Base-by-base conservation (phyloP, 352 stramenopile species). In the Halophytophthora batemanensis region DNA sequence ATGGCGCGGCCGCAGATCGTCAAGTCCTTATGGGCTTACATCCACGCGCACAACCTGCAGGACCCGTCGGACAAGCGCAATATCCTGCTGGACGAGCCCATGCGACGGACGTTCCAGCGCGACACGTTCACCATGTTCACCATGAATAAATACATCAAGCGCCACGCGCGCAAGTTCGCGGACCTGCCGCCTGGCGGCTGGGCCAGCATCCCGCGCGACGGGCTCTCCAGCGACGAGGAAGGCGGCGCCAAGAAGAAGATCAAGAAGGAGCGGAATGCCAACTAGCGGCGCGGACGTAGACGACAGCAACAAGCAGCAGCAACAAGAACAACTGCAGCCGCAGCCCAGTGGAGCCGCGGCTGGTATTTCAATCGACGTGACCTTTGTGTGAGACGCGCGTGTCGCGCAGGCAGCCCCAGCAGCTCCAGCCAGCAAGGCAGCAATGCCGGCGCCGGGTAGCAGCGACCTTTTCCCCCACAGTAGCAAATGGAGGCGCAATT, bases 11-110 rank as follows among this genome's bases (percentile, higher is more conserved):
- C 92, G 11, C 78, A 98, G 56, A 91, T 98, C 41, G 91, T 98
- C 23, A 98, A 98, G 59, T 66, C 76, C 29, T 59, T 99, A 15
- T 99, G 96, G 96, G 84, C 95, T 48, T 98, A 99, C 64, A 98
- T 99, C 50, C 87, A 92, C 45, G 87, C 95, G 38, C 79, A 99
- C 53, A 67, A 97, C 19, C 69, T 99, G 39, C 96, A 99, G 69
- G 93, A 98, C 74, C 95, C 96, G 21, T 61, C 81, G 13, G 87
- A 99, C 59, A 97, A 97, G 66, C 85, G 90, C 15, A 83, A 87
- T 51, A 98, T 99, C 56, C 54, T 97, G 15, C 64, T 96, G 44
- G 93, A 98, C 62, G 77, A 90, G 43, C 87, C 62, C 52, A 79
- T 98, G 72, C 77, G 69, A 42, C 62, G 72, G 46, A 78, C 90